Base-by-base conservation (phyloP, 805 yeast genomes). In the Pichia membranifaciens region DNA sequence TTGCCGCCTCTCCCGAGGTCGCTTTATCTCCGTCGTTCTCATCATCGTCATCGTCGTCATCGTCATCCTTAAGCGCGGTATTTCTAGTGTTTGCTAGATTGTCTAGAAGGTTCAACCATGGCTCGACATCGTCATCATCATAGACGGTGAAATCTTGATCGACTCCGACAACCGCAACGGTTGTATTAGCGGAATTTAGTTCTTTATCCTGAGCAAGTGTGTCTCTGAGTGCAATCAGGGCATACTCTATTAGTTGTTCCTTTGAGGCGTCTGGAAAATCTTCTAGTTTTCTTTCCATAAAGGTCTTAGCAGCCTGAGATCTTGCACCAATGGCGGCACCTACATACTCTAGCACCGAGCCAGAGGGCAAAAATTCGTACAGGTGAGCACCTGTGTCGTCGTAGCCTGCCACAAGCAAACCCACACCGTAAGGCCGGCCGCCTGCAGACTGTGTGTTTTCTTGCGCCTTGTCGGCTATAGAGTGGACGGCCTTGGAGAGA, bases 321-420 rank as follows among this genome's bases (percentile, higher is more conserved):
- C 99, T 79, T 9, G 99, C 98, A 41, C 99, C 99, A 60, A 93
- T 88, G 33, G 99, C 96, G 12, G 96, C 82, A 32, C 96, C 98
- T 57, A 77, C 79, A 63, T 90, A 86, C 67, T 93, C 98, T 58
- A 89, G 73, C 20, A 85, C 93, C 22, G 91, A 82, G 2, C 99
- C 99, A 8, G 95, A 84, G 16, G 99, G 99, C 64, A 87, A 91
- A 69, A 93, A 93, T 71, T 93, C 99, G 66, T 80, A 82, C 53
- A 93, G 70, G 67, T 93, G 99, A 8, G 98, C 85, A 13, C 99
- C 99, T 28, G 88, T 78, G 62, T 87, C 96, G 64, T 93, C 99
- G 65, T 79, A 77, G 17, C 99, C 99, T 15, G 87, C 82, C 41
- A 93, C 78, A 50, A 93, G 71, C 54, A 93, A 73, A 3, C 99